Conservation (phyloP, 2,329 filamentous ascomycete species). For the Penicillium vulpinum region DNA sequence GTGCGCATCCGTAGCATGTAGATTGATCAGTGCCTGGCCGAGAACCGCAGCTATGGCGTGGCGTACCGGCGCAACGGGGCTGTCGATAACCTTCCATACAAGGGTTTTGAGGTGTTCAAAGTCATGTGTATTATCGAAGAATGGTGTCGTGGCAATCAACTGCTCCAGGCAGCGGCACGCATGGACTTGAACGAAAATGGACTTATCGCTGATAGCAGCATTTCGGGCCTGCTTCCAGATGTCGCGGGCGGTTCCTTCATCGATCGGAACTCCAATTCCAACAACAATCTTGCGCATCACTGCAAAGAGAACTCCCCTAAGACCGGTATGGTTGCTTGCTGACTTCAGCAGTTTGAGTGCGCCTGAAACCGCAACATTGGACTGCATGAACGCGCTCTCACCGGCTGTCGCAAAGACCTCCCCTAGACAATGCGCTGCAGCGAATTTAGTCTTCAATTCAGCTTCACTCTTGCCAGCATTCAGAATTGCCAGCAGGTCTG, state of each 20-base stretch:
- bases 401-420: slow-evolving; percentile 89
- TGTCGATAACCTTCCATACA: slow-evolving; percentile 85
- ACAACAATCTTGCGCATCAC: slow-evolving; percentile 73
- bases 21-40: slow-evolving; percentile 78
- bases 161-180: slow-evolving; percentile 78
- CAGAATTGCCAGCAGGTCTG: slow-evolving; percentile 75
- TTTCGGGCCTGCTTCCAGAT: slow-evolving; percentile 89
- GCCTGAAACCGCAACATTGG: slow-evolving; percentile 69
- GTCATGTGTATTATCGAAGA: slow-evolving; percentile 84
- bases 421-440: slow-evolving; percentile 81
- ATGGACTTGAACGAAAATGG: slow-evolving; percentile 72
- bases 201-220: slow-evolving; percentile 76
- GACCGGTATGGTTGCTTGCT: slow-evolving; percentile 74
- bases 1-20: slow-evolving; percentile 65
- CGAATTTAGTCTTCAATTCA: slow-evolving; percentile 78
- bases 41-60: slow-evolving; percentile 85
- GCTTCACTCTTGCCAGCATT: slow-evolving; percentile 74
- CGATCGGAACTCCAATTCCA: slow-evolving; percentile 74
- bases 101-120: slow-evolving; percentile 84
- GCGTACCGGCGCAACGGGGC: slow-evolving; percentile 69
- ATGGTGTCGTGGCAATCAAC: slow-evolving; percentile 69
- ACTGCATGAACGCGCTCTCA: slow-evolving; percentile 84
- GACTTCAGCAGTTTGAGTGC: slow-evolving; percentile 78
- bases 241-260: slow-evolving; percentile 82
- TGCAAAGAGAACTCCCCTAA: slow-evolving; percentile 75